A percentile compares a stretch with the other conserved stretches of the same genome.
These are phyloP conservation scores for Debaryomyces robertsiae DNA, from an alignment of 1,139 yeast species.

Conservation along the genomic window DNA sequence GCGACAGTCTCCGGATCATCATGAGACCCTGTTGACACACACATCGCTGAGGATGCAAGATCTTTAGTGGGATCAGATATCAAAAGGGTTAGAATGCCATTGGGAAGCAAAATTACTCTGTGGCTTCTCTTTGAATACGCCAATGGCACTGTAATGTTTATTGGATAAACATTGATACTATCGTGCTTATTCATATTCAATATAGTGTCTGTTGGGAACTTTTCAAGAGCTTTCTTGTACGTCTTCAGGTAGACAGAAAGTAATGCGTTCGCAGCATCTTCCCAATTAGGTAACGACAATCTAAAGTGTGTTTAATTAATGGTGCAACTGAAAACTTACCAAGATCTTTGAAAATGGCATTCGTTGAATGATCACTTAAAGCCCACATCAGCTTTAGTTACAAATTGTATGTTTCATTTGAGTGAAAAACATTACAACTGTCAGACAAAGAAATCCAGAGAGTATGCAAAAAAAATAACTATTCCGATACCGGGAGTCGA, in stretches of 20 bases:
- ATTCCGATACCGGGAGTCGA: constrained; percentile 82
- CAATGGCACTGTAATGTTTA: constrained; percentile 33
- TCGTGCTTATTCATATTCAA: constrained; percentile 8
- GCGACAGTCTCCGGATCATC: constrained; percentile 56
- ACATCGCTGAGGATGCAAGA: constrained; percentile 43
- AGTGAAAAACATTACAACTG: no score
- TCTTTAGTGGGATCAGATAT: constrained; percentile 59
- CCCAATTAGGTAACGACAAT: constrained; percentile 1
- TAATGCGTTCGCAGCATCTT: constrained; percentile 2
- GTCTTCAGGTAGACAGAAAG: no score
- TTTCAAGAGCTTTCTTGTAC: no score
- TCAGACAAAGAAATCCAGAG: no score
- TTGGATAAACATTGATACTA: constrained; percentile 19
- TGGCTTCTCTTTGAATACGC: constrained; percentile 39
- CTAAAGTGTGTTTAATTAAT: background rate
- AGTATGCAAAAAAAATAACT: constrained; percentile 23
- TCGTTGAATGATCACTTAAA: no score
- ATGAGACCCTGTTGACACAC: constrained; percentile 65
- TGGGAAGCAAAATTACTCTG: constrained; percentile 48
- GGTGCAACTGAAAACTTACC: background rate
- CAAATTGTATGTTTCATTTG: no score
- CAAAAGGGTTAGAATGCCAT: constrained; percentile 54
- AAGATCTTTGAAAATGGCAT: no score
- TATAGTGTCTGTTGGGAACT: background rate
- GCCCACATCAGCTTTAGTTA: no score